A percentile compares a stretch with the other conserved stretches of the same genome.
These are phyloP conservation scores for Xylaria hypoxylon DNA, from an alignment of 2,329 filamentous ascomycete genomes.

Conservation along the genomic window DNA sequence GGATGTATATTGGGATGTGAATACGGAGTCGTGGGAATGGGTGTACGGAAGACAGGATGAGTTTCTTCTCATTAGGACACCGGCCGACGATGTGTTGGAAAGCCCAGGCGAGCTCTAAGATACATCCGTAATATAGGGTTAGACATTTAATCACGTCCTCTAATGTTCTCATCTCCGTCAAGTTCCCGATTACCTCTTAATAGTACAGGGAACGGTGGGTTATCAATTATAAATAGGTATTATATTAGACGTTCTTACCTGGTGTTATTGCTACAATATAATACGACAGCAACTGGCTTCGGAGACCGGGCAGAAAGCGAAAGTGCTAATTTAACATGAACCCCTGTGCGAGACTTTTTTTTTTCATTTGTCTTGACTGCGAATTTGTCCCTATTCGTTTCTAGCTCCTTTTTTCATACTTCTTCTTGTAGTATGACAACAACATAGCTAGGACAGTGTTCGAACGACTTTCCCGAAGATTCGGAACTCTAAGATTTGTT, in stretches of 20 bases:
- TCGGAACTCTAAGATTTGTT: background rate
- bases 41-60: conserved; percentile 61
- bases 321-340: background rate
- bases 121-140: background rate
- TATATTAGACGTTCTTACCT: background rate
- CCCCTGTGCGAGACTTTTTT: background rate
- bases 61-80: conserved; percentile 55
- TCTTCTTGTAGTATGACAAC: background rate
- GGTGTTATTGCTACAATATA: background rate
- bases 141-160: background rate
- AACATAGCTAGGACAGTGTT: background rate
- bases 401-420: background rate
- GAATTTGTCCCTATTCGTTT: background rate
- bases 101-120: conserved; percentile 39
- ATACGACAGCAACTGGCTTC: background rate
- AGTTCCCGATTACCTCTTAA: background rate
- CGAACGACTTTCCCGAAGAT: conserved; percentile 2
- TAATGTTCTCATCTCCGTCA: background rate
- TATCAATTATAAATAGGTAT: conserved; percentile 6
- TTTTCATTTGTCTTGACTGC: background rate
- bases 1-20: conserved; percentile 61
- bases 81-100: conserved; percentile 29
- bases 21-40: conserved; percentile 58
- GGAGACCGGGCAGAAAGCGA: conserved; percentile 11
- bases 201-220: background rate